Percentiles rank a stretch among this genome's conserved stretches.
These are phyloP conservation scores for Wickerhamiella brachini DNA, from an alignment of 805 yeast species.

Conservation along the genomic window DNA sequence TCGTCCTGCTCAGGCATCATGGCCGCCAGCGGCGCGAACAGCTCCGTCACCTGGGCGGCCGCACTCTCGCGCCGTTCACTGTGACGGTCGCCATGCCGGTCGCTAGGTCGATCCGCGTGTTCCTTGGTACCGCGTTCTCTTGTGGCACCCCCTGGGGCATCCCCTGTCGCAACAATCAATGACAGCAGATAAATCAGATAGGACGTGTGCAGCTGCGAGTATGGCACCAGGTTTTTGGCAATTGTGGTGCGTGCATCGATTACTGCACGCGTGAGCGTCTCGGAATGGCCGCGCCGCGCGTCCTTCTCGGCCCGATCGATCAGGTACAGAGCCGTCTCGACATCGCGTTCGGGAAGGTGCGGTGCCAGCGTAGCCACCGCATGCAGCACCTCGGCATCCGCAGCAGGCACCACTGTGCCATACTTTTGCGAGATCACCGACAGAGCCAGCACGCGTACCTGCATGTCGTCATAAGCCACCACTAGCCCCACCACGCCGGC, in stretches of 20 bases:
- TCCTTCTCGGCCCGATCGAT: constrained; percentile 13
- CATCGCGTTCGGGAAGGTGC: constrained; percentile 10
- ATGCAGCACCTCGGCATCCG: constrained; percentile 25
- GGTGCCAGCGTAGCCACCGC: constrained; percentile 18
- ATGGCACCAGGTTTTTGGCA: constrained; percentile 18
- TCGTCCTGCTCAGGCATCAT: constrained; percentile 48
- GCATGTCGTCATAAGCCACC: constrained; percentile 32
- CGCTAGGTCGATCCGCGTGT: no score
- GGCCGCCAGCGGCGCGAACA: constrained; percentile 61
- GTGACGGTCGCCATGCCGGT: not conserved
- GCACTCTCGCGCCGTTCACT: constrained; percentile 38
- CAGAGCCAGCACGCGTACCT: constrained; percentile 63
- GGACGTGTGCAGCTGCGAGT: constrained; percentile 23
- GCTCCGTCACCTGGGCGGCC: constrained; percentile 30
- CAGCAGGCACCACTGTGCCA: constrained; percentile 13
- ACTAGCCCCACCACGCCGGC: constrained; percentile 14
- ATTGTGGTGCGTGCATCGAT: constrained; percentile 37
- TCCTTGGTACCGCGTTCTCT: no score
- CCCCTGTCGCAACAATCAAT: constrained; percentile 63
- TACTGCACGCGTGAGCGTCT: constrained; percentile 24
- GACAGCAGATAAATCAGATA: constrained; percentile 56
- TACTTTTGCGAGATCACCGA: constrained; percentile 48
- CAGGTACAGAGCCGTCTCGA: constrained; percentile 9
- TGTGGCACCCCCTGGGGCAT: constrained; percentile 25
- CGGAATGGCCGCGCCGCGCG: constrained; percentile 6